Percentiles rank a stretch among this genome's conserved stretches.
Conservation (phyloP, 169 alveolate species). For the Plasmodium gallinaceum region DNA sequence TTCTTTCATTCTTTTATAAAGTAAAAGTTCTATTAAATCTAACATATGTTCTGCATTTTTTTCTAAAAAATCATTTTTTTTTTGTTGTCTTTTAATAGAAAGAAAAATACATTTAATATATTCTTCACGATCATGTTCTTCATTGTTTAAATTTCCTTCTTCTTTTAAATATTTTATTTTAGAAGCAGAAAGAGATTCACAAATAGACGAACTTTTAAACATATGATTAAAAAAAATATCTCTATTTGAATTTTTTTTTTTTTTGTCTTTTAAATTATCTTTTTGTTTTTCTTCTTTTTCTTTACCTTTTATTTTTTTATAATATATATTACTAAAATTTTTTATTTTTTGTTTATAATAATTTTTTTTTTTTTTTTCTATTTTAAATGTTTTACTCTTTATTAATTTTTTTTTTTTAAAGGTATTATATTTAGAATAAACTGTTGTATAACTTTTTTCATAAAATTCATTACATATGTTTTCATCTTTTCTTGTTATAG, state of each 20-base stretch:
- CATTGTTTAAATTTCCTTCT: background rate
- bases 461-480: too few relatives aligned
- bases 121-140: background rate
- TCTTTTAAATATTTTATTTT: background rate
- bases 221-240: background rate
- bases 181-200: background rate
- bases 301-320: background rate
- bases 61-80: slow-evolving; percentile 12
- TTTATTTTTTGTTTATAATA: background rate
- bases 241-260: background rate
- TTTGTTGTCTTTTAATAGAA: slow-evolving; percentile 34
- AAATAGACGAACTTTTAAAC: background rate
- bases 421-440: background rate
- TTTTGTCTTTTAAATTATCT: background rate
- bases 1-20: slow-evolving; percentile 62
- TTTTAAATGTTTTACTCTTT: slow-evolving; percentile 16
- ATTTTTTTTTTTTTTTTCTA: slow-evolving; percentile 8
- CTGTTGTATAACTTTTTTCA: background rate
- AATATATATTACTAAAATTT: background rate
- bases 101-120: slow-evolving; percentile 23
- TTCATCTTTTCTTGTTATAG: too few relatives aligned
- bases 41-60: slow-evolving; percentile 16
- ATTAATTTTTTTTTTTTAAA: slow-evolving; percentile 9
- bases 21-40: slow-evolving; percentile 54
- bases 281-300: background rate